Base-by-base conservation (phyloP, 2,329 filamentous ascomycete genomes). In the Allantophomopsis cytisporea region DNA sequence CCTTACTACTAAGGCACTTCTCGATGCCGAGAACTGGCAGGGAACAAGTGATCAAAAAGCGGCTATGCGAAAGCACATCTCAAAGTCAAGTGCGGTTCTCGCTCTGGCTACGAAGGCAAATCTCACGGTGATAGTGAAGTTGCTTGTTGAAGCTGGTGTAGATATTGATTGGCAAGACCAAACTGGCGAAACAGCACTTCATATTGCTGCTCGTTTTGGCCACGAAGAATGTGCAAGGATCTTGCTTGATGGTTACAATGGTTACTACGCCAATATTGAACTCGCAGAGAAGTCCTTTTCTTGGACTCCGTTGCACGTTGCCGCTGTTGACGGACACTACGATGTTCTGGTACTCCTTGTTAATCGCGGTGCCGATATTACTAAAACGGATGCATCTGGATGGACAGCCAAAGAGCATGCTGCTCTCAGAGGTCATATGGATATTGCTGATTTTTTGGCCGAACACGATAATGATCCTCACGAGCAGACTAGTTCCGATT, bases 331-430 rank as follows among this genome's bases (percentile, higher is more conserved):
- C 53, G 89, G 89, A 0, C 81, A 87, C 47, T 59, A 86, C 10
- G 61, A 70, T 0, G 75, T 94, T 32, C 83, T 83, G 1, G 71
- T 87, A 52, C 66, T 91, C 17, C 68, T 98, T 4, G 72, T 94
- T 32, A 73, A 80, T 37, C 80, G 82, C 16, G 85, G 85, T 1
- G 85, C 86, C 0, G 76, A 93, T 43, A 62, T 86, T 3, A 77
- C 80, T 41, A 78, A 73, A 42, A 64, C 69, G 5, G 91, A 98
- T 57, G 82, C 80, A 1, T 95, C 87, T 35, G 89, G 89, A 7
- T 98, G 91, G 91, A 91, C 83, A 3, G 82, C 88, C 1, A 86
- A 81, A 55, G 91, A 98, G 55, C 91, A 98, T 57, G 89, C 91
- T 17, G 83, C 88, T 1, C 64, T 98, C 38, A 72, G 91, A 55